These are phyloP conservation scores for Pyricularia sp. DNA, from an alignment of 2,329 filamentous ascomycete genomes.

Conservation along the genomic window DNA sequence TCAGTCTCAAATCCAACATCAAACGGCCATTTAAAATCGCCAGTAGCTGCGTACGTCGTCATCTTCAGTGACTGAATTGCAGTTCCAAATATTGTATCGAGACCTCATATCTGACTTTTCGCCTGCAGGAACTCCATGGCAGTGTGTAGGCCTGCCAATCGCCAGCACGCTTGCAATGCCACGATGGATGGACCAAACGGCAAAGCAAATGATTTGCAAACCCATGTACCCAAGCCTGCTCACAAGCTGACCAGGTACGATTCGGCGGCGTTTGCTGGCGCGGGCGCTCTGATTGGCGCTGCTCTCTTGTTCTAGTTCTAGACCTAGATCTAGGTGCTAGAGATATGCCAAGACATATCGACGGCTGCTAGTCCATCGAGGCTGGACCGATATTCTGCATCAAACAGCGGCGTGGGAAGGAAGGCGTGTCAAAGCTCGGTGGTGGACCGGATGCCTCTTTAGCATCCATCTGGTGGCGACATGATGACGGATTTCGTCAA, in stretches of 20 bases:
- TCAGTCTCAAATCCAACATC: background rate
- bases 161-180: background rate
- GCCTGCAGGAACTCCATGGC: background rate
- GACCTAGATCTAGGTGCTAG: too few species aligned
- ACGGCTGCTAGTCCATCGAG: background rate
- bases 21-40: too few species aligned
- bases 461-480: background rate
- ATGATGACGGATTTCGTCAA: too few species aligned
- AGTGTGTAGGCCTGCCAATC: background rate
- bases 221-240: background rate
- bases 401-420: background rate
- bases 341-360: background rate
- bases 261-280: background rate
- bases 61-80: background rate
- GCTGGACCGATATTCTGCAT: background rate
- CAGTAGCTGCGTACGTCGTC: background rate
- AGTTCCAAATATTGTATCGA: background rate
- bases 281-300: background rate
- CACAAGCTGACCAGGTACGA: background rate
- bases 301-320: background rate
- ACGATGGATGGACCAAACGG: background rate
- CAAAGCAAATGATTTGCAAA: background rate
- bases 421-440: background rate
- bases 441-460: background rate
- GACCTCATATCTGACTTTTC: background rate